Base-by-base conservation (phyloP, 2,329 filamentous ascomycete species). In the Reticulascus tulasneorum region DNA sequence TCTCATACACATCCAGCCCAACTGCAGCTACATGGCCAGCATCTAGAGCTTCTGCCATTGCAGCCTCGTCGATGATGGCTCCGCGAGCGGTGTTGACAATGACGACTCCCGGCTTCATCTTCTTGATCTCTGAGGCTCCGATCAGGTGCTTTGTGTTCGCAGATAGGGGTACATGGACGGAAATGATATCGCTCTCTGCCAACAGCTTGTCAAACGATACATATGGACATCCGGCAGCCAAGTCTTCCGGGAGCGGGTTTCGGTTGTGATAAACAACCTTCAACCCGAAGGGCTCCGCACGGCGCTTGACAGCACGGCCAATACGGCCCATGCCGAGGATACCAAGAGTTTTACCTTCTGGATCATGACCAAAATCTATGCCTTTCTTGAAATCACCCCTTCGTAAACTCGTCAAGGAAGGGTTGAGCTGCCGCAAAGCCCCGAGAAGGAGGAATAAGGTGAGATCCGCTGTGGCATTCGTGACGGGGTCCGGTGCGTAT, bases 31-130 rank as follows among this genome's bases (percentile, higher is more conserved):
- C 67, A 38, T 74, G 73, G 9, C 73, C 72, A 4, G 62, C 65
- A 21, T 76, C 66, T 16, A 79, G 52, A 9, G 71, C 72, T 7
- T 65, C 62, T 1, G 72, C 74, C 18, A 79, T 54, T 3, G 73
- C 74, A 2, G 60, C 64, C 51, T 79, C 75, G 42, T 79, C 71
- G 23, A 79, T 71, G 30, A 79, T 59, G 9, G 69, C 68, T 2
- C 75, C 75, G 32, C 75, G 60, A 7, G 74, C 75, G 0, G 74
- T 79, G 48, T 79, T 79, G 34, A 79, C 64, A 21, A 79, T 60
- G 7, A 78, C 59, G 0, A 75, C 63, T 0, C 73, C 73, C n/a
- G 68, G 59, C 52, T 77, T 79, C 67, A 74, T 75, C 47, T 58
- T 53, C 6, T 60, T 62, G 24, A 79, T 69, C 42, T 77, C 64